Evolutionary conservation across 108 stramenopile genomes (phyloP), one percentile per base, ranked within the genome.

Genomic region (Parietichytrium sp.): DNA sequence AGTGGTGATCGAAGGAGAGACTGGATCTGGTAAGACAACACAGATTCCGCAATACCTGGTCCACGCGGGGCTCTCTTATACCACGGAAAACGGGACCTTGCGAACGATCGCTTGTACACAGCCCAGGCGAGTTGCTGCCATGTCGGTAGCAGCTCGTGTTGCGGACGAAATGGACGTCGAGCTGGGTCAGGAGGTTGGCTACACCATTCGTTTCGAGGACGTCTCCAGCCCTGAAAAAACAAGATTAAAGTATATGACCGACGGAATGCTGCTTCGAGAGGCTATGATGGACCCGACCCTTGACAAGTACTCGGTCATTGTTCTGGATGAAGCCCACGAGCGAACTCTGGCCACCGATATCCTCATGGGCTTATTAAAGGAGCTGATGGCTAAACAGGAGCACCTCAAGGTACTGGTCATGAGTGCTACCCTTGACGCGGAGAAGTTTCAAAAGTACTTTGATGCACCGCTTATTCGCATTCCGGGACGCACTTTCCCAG

Each of bases 311-410:
- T 93, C 91, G 27, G 95, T 93, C 83, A 95, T 99, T 54, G 93
- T 97, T 7, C 87, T 99, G 20, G 98, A 99, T 88, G 98, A 99
- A 89, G 95, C 95, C 51, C 98, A 99, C 90, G 98, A 99, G 89
- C 86, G 98, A 7, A 98, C 98, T 1, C 83, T 99, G 82, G 90
- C 95, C 8, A 99, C 98, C 7, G 98, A 99, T 86, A 49, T 99
- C n/a, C 88, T 99, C 53, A 97, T 98, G 97, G 98, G 98, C 6
- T 86, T 99, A 13, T 86, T 99, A 49, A 96, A 96, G 93, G 96
- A 98, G 83, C 82, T 98, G 38, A 83, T 98, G 55, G 93, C 91
- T 30, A 89, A 93, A 79, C 87, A 95, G 38, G 91, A 87, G 20
- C 96, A 98, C 81, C 85, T 99, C 80, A 94, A 95, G 83, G 89